Evolutionary conservation across 2,329 filamentous ascomycete genomes (phyloP).

Genomic region (Bipolaris zeicola): DNA sequence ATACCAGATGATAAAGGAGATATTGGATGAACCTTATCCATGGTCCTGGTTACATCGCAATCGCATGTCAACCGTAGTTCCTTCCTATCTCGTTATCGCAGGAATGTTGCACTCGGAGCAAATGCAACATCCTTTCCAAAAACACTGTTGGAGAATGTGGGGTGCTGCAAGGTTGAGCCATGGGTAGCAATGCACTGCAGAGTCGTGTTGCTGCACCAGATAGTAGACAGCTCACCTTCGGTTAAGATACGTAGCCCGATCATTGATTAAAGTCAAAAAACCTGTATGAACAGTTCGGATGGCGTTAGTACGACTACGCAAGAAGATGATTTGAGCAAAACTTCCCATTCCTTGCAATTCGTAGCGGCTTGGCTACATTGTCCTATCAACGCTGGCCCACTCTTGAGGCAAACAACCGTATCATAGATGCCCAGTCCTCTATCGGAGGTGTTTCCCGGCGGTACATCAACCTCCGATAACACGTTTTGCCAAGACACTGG

Average conservation of each 20-base stretch:
- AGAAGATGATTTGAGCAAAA: neutral
- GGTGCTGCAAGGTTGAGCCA: neutral
- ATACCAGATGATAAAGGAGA: conserved; percentile 2
- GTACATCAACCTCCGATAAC: neutral
- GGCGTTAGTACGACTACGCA: neutral
- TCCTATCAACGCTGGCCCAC: neutral
- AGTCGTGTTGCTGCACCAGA: too few relatives aligned
- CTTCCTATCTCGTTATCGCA: neutral
- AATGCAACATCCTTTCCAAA: neutral
- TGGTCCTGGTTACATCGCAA: neutral
- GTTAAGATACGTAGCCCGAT: neutral
- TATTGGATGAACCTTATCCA: neutral
- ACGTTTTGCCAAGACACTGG: neutral
- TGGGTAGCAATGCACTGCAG: neutral
- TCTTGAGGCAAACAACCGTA: neutral
- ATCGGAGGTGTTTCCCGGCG: neutral
- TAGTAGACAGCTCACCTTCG: too few relatives aligned
- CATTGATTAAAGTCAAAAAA: neutral
- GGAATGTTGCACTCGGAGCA: neutral
- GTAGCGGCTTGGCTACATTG: neutral
- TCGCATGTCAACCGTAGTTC: too few relatives aligned
- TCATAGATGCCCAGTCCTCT: neutral
- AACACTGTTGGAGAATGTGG: neutral
- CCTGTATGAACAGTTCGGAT: neutral
- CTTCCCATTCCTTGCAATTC: neutral